A percentile compares a stretch with the other conserved stretches of the same genome.
Conservation (phyloP, 176 grass and related monocot species). For the Oryza nivara region DNA sequence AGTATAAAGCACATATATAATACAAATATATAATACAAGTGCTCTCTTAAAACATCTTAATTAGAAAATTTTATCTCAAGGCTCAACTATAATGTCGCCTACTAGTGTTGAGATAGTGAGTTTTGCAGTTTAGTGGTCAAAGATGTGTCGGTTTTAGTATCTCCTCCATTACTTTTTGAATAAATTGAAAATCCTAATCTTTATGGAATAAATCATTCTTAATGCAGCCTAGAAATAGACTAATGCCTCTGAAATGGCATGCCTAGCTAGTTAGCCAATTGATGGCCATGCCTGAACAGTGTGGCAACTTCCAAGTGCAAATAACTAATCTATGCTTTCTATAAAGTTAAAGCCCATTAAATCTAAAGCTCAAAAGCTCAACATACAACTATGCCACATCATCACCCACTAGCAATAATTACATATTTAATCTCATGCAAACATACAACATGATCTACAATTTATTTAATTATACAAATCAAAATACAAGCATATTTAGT, state of each 20-base stretch:
- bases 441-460: too few relatives aligned
- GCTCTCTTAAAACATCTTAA: too few relatives aligned
- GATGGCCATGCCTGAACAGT: constrained; percentile 16
- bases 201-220: neutral
- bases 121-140: neutral
- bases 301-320: neutral
- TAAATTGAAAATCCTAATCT: neutral
- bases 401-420: too few relatives aligned
- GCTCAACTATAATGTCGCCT: neutral
- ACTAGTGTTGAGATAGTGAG: too few relatives aligned
- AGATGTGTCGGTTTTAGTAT: neutral
- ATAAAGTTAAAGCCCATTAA: too few relatives aligned
- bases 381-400: too few relatives aligned
- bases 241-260: neutral
- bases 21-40: too few relatives aligned
- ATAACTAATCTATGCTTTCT: neutral
- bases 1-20: too few relatives aligned
- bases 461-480: too few relatives aligned
- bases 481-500: too few relatives aligned
- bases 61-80: neutral
- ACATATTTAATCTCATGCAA: too few relatives aligned
- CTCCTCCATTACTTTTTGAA: neutral
- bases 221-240: neutral
- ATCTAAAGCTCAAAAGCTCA: too few relatives aligned
- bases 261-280: neutral